A percentile compares a stretch with the other conserved stretches of the same genome.
phyloP scores from a whole-genome alignment of 2,329 filamentous ascomycete species.

The Hypoxylon sp. region DNA sequence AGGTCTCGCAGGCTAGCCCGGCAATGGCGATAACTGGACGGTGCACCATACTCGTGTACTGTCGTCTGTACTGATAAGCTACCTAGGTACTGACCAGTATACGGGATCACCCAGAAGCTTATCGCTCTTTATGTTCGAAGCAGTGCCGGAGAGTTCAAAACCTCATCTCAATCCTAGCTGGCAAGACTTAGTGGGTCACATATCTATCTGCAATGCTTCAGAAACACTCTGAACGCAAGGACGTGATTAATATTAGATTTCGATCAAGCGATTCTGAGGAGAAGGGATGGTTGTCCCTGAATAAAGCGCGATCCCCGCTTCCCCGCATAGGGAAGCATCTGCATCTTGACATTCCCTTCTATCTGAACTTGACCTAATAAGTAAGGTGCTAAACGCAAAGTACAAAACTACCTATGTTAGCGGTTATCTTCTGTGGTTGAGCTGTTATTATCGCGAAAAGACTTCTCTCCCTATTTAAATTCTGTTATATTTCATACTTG shows the following conservation, averaged over 20 bases:
- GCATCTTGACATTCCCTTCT: background rate
- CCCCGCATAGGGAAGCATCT: constrained; percentile 18
- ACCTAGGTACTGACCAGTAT: background rate
- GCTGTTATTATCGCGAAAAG: background rate
- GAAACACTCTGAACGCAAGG: background rate
- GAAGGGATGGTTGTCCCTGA: constrained; percentile 1
- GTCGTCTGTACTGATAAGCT: background rate
- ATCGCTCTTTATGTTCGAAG: background rate
- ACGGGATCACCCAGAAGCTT: background rate
- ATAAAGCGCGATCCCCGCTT: constrained; percentile 5
- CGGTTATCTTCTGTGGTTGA: background rate
- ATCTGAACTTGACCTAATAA: constrained; percentile 10
- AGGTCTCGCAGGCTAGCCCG: constrained; percentile 67
- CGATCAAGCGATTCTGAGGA: background rate
- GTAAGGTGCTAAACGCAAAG: constrained; percentile 3
- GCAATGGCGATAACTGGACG: constrained; percentile 64
- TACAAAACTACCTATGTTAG: background rate
- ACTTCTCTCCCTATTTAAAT: background rate
- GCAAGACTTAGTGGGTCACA: background rate
- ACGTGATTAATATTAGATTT: background rate
- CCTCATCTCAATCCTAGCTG: constrained; percentile 1
- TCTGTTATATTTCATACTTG: background rate
- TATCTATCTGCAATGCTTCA: background rate
- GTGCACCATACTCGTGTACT: constrained; percentile 32
- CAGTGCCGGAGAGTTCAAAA: background rate